phyloP scores from a whole-genome alignment of 495 filamentous ascomycete genomes.

The Niebla homalea region DNA sequence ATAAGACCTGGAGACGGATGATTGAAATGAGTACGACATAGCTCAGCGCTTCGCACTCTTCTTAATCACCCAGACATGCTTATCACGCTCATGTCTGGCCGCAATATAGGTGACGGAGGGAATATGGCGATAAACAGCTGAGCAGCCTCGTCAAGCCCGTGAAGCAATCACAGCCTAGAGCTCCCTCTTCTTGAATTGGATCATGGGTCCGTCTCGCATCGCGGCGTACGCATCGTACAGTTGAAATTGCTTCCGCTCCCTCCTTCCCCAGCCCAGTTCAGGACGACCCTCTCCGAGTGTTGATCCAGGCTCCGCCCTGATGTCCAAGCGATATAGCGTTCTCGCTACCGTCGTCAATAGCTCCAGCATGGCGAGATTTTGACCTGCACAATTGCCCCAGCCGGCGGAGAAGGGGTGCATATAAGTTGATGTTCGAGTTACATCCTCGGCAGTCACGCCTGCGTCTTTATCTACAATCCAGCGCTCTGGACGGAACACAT shows the following conservation, averaged over 20 bases:
- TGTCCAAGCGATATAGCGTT: conserved; percentile 34
- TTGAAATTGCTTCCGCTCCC: conserved; percentile 37
- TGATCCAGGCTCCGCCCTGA: conserved; percentile 9
- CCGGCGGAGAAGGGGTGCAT: conserved; percentile 48
- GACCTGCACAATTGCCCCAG: conserved; percentile 44
- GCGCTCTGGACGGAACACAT: conserved; percentile 38
- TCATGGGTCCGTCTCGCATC: conserved; percentile 41
- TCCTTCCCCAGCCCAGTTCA: conserved; percentile 32
- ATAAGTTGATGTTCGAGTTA: conserved; percentile 24
- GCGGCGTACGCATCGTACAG: conserved; percentile 45
- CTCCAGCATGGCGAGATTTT: conserved; percentile 38
- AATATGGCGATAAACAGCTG: too few relatives aligned
- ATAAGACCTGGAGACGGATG: too few relatives aligned
- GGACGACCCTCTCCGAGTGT: conserved; percentile 24
- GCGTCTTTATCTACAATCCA: conserved; percentile 30
- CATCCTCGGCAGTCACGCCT: not conserved
- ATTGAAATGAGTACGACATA: too few relatives aligned
- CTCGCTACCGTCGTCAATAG: conserved; percentile 36
- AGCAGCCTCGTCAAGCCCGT: too few relatives aligned
- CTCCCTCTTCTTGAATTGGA: too few relatives aligned
- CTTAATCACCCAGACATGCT: too few relatives aligned
- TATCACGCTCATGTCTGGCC: too few relatives aligned
- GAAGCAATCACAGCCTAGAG: too few relatives aligned
- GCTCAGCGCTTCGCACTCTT: too few relatives aligned
- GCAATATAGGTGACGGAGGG: too few relatives aligned